Percentiles rank a stretch among this genome's conserved stretches.
Evolutionary conservation across 257 asterid species (phyloP).

Genomic region (Solanum pinnatisectum): DNA sequence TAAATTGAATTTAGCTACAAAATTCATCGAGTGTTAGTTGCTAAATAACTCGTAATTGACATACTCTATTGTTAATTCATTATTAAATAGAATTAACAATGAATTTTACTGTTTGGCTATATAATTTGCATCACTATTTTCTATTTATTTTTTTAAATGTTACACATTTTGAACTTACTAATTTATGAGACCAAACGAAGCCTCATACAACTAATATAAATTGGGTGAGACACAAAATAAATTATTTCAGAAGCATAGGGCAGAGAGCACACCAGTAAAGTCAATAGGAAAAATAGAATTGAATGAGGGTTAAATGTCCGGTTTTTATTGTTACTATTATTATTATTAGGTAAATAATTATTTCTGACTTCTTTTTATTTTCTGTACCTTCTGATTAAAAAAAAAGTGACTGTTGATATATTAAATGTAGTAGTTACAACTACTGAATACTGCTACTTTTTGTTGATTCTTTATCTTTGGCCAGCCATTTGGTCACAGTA

Average conservation of each 20-base stretch:
- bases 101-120: not conserved
- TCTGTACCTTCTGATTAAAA: slow-evolving; percentile 1
- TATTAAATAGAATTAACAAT: not conserved
- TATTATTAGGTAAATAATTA: not conserved
- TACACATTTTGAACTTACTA: not conserved
- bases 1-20: not conserved
- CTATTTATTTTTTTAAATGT: no score
- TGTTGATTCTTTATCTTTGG: not conserved
- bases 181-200: not conserved
- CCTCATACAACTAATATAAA: not conserved
- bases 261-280: not conserved
- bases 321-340: not conserved
- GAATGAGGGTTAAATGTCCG: not conserved
- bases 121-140: not conserved
- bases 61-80: not conserved
- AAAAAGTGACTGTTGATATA: slow-evolving; percentile 9
- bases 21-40: fast-evolving
- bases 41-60: not conserved
- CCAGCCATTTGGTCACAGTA: not conserved
- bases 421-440: slow-evolving; percentile 10
- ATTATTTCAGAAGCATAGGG: not conserved
- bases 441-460: slow-evolving; percentile 1
- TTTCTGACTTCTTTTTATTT: not conserved
- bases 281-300: not conserved
- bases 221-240: not conserved